Evolutionary conservation across 352 stramenopile species (phyloP), one percentile per base, ranked within the genome.

Genomic region (Phytophthora chlamydospora): DNA sequence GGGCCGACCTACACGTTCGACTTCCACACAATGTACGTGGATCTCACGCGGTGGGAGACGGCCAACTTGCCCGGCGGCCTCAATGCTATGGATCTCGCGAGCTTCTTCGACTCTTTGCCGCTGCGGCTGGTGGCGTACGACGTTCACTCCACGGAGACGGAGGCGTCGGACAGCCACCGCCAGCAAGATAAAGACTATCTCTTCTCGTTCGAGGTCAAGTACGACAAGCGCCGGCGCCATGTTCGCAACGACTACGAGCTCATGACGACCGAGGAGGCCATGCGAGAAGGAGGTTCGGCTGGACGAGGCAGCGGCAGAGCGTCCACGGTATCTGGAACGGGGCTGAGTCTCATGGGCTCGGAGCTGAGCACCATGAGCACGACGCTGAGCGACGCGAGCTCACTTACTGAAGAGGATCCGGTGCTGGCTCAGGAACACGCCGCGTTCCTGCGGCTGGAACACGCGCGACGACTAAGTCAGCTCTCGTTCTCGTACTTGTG

Each of bases 1-100:
- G 83, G 76, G n/a, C 51, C 68, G 6, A 96, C 82, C 31, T 96
- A 96, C 60, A 92, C 87, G 49, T 96, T 96, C 68, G 80, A 96
- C 35, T 96, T 96, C 58, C 85, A 96, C 68, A 96, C 85, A 1
- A 94, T 94, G 85, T 94, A 94, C 58, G 84, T 93, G 40, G 80
- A 96, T 53, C 63, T 96, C 57, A 80, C 76, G 8, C 70, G 74
- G 29, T 96, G 87, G 87, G 80, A 89, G 57, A 93, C 87, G 2
- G 73, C 84, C 9, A 96, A 96, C 48, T 59, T 96, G 4, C 87
- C 87, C 0, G 79, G 82, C 1, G 68, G 64, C 32, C 48, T 96
- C 12, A 88, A 74, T 41, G 81, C 89, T 34, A 87, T 96, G 78
- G 63, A 81, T 24, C 66, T 96, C 0, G 76, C 79, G 13, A 80